These are phyloP conservation scores for Fusarium sp. DNA, from an alignment of 2,329 filamentous ascomycete species.

Conservation along the genomic window DNA sequence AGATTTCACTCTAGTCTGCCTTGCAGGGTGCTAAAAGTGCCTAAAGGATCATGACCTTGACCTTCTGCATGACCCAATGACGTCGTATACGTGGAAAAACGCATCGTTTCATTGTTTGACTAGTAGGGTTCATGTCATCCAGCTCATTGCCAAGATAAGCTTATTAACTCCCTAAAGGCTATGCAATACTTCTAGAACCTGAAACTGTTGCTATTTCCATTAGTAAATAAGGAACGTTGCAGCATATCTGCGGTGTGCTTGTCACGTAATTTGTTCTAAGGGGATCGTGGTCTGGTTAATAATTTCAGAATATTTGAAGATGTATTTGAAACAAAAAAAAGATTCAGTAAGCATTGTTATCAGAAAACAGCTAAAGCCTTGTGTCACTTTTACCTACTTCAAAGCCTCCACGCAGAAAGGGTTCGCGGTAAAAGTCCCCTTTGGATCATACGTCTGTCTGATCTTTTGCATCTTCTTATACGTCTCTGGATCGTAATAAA, in stretches of 20 bases:
- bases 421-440: slow-evolving; percentile 52
- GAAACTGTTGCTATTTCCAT: not conserved
- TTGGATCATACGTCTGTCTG: slow-evolving; percentile 47
- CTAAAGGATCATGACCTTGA: not conserved
- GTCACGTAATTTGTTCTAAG: not conserved
- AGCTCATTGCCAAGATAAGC: too few species aligned
- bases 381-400: not conserved
- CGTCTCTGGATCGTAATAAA: slow-evolving; percentile 48
- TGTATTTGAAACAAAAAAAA: too few species aligned
- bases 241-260: not conserved
- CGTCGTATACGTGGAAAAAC: not conserved
- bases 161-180: not conserved
- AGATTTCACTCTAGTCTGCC: not conserved
- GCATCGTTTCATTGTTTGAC: not conserved
- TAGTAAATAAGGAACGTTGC: not conserved
- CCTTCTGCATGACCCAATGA: not conserved
- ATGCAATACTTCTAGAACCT: not conserved
- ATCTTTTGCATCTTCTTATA: slow-evolving; percentile 46
- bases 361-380: too few species aligned
- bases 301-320: too few species aligned
- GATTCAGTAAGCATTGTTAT: too few species aligned
- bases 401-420: slow-evolving; percentile 38
- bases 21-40: not conserved
- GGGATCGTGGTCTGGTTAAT: too few species aligned
- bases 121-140: not conserved